Base-by-base conservation (phyloP, 202 grass and related monocot genomes). In the Panicum virgatum region DNA sequence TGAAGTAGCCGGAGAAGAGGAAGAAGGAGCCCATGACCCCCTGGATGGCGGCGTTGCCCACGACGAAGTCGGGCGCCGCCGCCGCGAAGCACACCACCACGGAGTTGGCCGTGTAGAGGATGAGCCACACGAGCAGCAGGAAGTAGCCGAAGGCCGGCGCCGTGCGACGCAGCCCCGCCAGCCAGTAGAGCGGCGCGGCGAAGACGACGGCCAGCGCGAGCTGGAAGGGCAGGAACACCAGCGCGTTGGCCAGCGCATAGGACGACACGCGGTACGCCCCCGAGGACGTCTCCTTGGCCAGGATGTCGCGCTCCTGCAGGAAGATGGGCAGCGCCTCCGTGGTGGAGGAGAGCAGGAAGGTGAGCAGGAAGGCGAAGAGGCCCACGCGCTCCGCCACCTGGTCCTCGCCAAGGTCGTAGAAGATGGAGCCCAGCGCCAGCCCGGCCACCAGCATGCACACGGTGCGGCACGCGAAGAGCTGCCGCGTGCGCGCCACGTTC, bases 301-400 rank as follows among this genome's bases (percentile, higher is more conserved):
- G 79, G 83, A 98, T 94, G 9, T 98, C 95, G 40, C 90, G 91
- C 79, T 98, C 95, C 80, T 98, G 92, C 12, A 94, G 77, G 56
- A 98, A 98, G 76, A 98, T 86, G 14, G 95, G 95, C 19, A 94
- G 91, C 13, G 95, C 92, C 71, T 98, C 95, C 5, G 88, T 98
- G 7, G 92, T 98, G 14, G 86, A 98, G 3, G 92, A 94, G 10
- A 98, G 92, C 25, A 98, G 88, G 84, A 94, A 98, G 8, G 92
- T 94, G 57, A 98, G 92, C 5, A 98, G 80, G 84, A 98, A 98
- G 10, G 92, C 95, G 44, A 98, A 98, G 45, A 98, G 90, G 25
- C 95, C 92, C 0, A 98, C 88, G 34, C 95, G 80, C 82, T 94
- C 92, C 34, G 75, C 46, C 43, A 85, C 63, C 78, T 98, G 91